Evolutionary conservation across 2,329 filamentous ascomycete genomes (phyloP).

Genomic region (Diplodia scrobiculata): DNA sequence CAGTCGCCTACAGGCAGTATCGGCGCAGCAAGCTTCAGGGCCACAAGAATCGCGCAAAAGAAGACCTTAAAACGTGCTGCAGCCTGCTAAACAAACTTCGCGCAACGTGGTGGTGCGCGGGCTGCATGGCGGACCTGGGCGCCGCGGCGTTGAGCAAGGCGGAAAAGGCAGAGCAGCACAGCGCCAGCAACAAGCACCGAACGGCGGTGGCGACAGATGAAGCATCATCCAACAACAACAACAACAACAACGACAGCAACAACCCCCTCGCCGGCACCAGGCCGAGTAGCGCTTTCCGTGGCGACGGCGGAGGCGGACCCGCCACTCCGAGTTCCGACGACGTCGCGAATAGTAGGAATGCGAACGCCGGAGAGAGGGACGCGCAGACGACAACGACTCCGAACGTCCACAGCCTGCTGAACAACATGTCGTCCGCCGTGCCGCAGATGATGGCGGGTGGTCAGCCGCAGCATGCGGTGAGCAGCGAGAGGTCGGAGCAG

Average conservation of each 20-base stretch:
- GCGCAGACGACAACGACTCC: not conserved
- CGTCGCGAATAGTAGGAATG: not conserved
- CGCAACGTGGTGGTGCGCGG: conserved; percentile 51
- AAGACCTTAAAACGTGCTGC: conserved; percentile 51
- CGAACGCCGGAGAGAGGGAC: not conserved
- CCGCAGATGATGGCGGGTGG: conserved; percentile 15
- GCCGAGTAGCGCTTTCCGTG: conserved; percentile 22
- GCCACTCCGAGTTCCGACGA: not conserved
- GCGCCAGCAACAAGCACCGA: not conserved
- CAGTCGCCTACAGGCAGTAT: conserved; percentile 60
- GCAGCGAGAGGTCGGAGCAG: conserved; percentile 41
- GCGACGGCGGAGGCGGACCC: not conserved
- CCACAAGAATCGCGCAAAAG: conserved; percentile 51
- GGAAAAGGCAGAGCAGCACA: conserved; percentile 32
- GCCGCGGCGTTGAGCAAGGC: conserved; percentile 45
- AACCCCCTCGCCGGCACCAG: not conserved
- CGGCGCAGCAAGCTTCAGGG: conserved; percentile 55
- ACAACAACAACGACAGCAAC: too few species aligned
- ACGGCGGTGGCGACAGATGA: conserved; percentile 22
- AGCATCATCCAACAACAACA: too few species aligned
- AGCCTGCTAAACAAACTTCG: conserved; percentile 49
- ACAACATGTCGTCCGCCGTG: conserved; percentile 17
- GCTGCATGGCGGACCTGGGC: conserved; percentile 50
- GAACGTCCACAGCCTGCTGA: conserved; percentile 12
- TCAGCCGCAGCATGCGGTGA: conserved; percentile 41